Evolutionary conservation across 2,329 filamentous ascomycete genomes (phyloP).

Genomic region (Pseudophaeomoniella oleicola): DNA sequence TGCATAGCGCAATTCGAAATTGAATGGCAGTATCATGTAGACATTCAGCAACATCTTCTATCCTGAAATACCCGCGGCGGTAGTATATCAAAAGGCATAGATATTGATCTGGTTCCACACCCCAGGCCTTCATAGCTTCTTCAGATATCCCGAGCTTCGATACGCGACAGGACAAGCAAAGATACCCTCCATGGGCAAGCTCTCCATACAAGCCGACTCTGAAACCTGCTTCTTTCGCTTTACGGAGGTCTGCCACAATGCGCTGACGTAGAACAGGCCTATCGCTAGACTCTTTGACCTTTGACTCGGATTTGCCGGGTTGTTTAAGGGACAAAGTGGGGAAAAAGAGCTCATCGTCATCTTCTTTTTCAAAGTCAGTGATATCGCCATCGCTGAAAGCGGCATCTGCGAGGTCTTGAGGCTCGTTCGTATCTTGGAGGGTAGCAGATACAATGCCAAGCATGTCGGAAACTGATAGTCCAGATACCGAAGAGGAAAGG

Average conservation of each 20-base stretch:
- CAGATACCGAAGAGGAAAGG: constrained; percentile 30
- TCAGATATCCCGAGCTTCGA: constrained; percentile 57
- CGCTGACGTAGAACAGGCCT: constrained; percentile 4
- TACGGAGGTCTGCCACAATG: constrained; percentile 39
- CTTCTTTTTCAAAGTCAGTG: constrained; percentile 13
- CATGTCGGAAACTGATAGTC: constrained; percentile 30
- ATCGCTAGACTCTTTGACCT: constrained; percentile 7
- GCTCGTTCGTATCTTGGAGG: constrained; percentile 18
- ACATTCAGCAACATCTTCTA: constrained; percentile 30
- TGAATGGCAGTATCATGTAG: constrained; percentile 18
- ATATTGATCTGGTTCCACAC: constrained; percentile 51
- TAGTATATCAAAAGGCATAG: constrained; percentile 60
- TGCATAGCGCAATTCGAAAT: constrained; percentile 57
- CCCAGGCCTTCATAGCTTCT: constrained; percentile 66
- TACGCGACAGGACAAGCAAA: constrained; percentile 57
- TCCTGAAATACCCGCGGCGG: constrained; percentile 42
- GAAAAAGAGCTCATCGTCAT: constrained; percentile 22
- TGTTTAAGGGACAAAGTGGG: constrained; percentile 20
- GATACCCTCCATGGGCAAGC: constrained; percentile 33
- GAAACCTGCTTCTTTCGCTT: constrained; percentile 51
- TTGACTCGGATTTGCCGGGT: constrained; percentile 6
- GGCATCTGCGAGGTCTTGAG: constrained; percentile 10
- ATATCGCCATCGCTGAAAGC: constrained; percentile 16
- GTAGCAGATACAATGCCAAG: constrained; percentile 29
- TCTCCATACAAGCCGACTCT: constrained; percentile 49